Evolutionary conservation across 176 grass and related monocot species (phyloP).

Genomic region (Thalia dealbata): DNA sequence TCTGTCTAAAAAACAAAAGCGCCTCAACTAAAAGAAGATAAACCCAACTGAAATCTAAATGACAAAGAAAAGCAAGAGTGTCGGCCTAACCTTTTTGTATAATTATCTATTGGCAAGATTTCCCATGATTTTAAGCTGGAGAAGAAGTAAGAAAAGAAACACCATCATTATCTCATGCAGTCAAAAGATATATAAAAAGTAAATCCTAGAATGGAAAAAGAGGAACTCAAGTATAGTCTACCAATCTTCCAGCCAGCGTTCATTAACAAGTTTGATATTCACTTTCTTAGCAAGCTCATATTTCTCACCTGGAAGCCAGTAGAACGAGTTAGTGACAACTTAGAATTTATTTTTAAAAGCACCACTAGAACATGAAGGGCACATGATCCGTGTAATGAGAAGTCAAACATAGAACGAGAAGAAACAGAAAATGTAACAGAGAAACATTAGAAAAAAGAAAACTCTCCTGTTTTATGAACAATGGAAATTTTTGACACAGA

Average conservation of each 20-base stretch:
- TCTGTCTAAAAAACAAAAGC: background rate
- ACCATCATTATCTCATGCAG: background rate
- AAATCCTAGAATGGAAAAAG: background rate
- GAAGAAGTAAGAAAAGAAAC: slow-evolving; percentile 5
- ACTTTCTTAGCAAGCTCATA: slow-evolving; percentile 67
- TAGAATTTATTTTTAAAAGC: background rate
- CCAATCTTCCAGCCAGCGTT: slow-evolving; percentile 83
- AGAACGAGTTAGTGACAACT: slow-evolving; percentile 8
- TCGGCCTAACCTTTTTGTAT: slow-evolving; percentile 52
- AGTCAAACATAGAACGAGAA: too few relatives aligned
- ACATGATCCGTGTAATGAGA: too few relatives aligned
- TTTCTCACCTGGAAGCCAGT: slow-evolving; percentile 55
- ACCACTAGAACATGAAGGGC: background rate
- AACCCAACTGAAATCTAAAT: slow-evolving; percentile 7
- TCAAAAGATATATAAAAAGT: background rate
- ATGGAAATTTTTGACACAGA: too few relatives aligned
- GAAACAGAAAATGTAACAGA: too few relatives aligned
- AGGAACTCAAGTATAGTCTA: slow-evolving; percentile 9
- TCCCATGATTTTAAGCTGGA: slow-evolving; percentile 73
- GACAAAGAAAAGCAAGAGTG: slow-evolving; percentile 5
- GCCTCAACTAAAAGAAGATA: background rate
- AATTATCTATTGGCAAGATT: slow-evolving; percentile 59
- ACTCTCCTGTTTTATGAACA: too few relatives aligned
- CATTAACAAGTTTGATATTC: slow-evolving; percentile 75
- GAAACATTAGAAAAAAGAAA: too few relatives aligned